A percentile compares a stretch with the other conserved stretches of the same genome.
phyloP scores from a whole-genome alignment of 1,284 basidiomycete genomes.

The Tilletia setariae region DNA sequence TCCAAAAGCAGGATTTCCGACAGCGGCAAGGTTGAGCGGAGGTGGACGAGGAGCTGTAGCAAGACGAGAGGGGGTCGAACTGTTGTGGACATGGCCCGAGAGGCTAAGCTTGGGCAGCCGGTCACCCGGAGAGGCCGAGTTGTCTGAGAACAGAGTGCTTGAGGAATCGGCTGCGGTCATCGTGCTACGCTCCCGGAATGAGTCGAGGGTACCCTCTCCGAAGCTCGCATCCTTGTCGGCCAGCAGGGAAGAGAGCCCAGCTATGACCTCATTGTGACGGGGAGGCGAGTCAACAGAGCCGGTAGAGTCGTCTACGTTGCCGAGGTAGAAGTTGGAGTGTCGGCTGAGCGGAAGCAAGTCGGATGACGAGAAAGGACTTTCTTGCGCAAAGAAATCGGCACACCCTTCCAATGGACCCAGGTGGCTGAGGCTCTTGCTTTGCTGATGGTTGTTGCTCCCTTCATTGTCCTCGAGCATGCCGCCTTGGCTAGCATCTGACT shows the following conservation, averaged over 20 bases:
- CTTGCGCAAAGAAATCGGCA: background rate
- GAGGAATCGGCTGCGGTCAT: background rate
- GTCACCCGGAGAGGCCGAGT: background rate
- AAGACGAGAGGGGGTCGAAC: background rate
- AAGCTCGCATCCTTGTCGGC: background rate
- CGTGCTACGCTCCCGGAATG: no score
- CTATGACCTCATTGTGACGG: background rate
- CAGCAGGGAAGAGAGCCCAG: background rate
- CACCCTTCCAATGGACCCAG: background rate
- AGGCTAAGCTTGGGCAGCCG: background rate
- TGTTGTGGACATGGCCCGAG: background rate
- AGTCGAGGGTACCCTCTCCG: no score
- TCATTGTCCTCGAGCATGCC: background rate
- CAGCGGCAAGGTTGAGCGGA: background rate
- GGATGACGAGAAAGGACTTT: background rate
- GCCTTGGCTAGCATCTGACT: no score
- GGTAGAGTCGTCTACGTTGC: background rate
- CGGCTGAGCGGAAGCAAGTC: background rate
- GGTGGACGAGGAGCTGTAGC: background rate
- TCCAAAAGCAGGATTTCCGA: background rate
- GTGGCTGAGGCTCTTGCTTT: constrained; percentile 13
- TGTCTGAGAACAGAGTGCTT: constrained; percentile 1
- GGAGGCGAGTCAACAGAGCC: background rate
- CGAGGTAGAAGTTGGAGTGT: constrained; percentile 1
- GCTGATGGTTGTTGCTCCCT: background rate